A percentile compares a stretch with the other conserved stretches of the same genome.
Conservation (phyloP, 2,329 filamentous ascomycete genomes). For the Colletotrichum sp. region DNA sequence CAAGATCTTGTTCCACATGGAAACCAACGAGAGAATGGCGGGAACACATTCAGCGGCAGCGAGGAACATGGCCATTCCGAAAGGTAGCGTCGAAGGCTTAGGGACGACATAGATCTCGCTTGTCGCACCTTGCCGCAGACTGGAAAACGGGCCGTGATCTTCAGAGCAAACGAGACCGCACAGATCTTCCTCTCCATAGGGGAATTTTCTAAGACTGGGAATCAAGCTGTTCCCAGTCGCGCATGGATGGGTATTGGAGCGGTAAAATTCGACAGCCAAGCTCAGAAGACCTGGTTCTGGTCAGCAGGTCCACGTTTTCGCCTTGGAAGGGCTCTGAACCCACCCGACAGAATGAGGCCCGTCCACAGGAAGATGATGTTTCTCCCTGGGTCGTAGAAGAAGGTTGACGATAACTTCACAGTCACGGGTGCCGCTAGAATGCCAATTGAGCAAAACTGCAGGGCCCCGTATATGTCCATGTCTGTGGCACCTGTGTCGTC, state of each 20-base stretch:
- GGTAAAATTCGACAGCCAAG: constrained; percentile 68
- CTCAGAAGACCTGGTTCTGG: constrained; percentile 55
- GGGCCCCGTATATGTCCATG: constrained; percentile 71
- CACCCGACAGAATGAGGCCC: constrained; percentile 61
- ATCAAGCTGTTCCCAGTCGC: constrained; percentile 40
- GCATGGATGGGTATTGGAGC: constrained; percentile 50
- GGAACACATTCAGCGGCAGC: constrained; percentile 69
- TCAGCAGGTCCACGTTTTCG: neutral
- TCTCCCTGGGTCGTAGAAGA: constrained; percentile 66
- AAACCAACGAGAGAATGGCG: constrained; percentile 63
- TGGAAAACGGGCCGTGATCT: constrained; percentile 53
- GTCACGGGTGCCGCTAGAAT: constrained; percentile 68
- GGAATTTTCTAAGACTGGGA: constrained; percentile 43
- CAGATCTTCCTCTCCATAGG: constrained; percentile 39
- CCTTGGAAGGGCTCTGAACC: constrained; percentile 19
- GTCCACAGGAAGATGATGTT: constrained; percentile 73
- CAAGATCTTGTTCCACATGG: constrained; percentile 68
- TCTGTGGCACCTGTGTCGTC: constrained; percentile 60
- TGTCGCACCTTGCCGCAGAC: constrained; percentile 57
- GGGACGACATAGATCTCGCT: constrained; percentile 69
- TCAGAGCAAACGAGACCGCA: constrained; percentile 55
- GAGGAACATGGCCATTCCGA: constrained; percentile 63
- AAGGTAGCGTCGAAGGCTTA: constrained; percentile 57
- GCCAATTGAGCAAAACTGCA: constrained; percentile 70
- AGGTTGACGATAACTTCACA: constrained; percentile 64